phyloP scores from a whole-genome alignment of 2,329 filamentous ascomycete genomes.

The Paramyrothecium roridum region DNA sequence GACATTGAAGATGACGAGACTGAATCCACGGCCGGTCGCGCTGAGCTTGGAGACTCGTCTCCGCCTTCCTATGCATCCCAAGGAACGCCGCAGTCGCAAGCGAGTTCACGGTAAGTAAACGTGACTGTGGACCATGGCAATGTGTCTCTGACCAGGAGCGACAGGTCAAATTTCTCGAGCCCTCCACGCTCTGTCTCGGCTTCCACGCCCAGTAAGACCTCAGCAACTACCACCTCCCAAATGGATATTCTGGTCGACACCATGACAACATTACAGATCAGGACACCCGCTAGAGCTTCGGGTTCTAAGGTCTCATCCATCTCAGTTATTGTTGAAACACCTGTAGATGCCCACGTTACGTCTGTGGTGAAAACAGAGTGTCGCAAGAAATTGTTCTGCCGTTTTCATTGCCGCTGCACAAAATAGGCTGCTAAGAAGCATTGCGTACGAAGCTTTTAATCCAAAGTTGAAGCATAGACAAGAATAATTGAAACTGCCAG shows the following conservation, averaged over 20 bases:
- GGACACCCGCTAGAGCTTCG: background rate
- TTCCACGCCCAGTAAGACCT: background rate
- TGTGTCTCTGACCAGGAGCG: background rate
- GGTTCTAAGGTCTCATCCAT: background rate
- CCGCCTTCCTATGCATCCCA: background rate
- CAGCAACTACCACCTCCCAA: background rate
- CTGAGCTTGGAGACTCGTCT: background rate
- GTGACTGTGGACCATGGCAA: background rate
- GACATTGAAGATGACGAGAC: background rate
- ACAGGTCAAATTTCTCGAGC: background rate
- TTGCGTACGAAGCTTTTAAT: too few relatives aligned
- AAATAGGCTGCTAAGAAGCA: too few relatives aligned
- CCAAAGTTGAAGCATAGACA: too few relatives aligned
- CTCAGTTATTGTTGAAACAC: background rate
- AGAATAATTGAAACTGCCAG: too few relatives aligned
- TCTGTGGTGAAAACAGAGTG: background rate
- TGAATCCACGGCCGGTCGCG: background rate
- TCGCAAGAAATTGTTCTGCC: background rate
- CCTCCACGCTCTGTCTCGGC: background rate
- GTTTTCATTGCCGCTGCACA: background rate
- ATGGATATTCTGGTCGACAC: background rate
- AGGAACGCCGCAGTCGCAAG: background rate
- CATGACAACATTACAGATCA: background rate
- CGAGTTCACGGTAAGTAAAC: background rate
- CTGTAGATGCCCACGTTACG: background rate